phyloP scores from a whole-genome alignment of 1,284 basidiomycete genomes.

The Papiliotrema nemorosa region DNA sequence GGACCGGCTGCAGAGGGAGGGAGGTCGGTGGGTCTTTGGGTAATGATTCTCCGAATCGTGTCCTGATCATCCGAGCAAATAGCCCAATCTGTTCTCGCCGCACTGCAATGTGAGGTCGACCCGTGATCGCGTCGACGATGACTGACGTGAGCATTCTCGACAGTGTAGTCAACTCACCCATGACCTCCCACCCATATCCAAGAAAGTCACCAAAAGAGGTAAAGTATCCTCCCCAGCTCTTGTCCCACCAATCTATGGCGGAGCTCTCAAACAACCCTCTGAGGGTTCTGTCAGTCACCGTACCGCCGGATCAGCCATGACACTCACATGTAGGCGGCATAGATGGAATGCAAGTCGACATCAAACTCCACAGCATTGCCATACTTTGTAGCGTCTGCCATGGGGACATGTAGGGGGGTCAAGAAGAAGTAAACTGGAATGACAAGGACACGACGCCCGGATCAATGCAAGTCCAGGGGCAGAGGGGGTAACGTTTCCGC shows the following conservation, averaged over 20 bases:
- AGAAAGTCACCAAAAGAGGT: conserved; percentile 76
- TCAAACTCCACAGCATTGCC: conserved; percentile 77
- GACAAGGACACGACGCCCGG: no score
- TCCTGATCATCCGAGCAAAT: conserved; percentile 50
- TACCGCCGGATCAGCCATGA: background rate
- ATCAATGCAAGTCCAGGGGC: background rate
- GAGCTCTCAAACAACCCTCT: conserved; percentile 70
- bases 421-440: no score
- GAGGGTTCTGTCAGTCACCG: conserved; percentile 1
- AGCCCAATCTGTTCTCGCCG: conserved; percentile 60
- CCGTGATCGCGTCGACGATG: conserved; percentile 68
- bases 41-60: conserved; percentile 44
- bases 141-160: conserved; percentile 40
- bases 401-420: no score
- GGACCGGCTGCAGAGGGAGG: conserved; percentile 43
- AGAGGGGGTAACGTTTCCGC: no score
- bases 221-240: conserved; percentile 76
- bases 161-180: conserved; percentile 48
- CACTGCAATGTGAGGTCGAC: conserved; percentile 73
- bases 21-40: conserved; percentile 42
- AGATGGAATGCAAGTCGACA: conserved; percentile 79
- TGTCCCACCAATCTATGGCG: conserved; percentile 69
- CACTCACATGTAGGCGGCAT: conserved; percentile 68
- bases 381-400: conserved; percentile 40
- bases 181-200: conserved; percentile 77